These are phyloP conservation scores for Hypoxylon crocopeplum DNA, from an alignment of 495 filamentous ascomycete genomes.

Conservation along the genomic window DNA sequence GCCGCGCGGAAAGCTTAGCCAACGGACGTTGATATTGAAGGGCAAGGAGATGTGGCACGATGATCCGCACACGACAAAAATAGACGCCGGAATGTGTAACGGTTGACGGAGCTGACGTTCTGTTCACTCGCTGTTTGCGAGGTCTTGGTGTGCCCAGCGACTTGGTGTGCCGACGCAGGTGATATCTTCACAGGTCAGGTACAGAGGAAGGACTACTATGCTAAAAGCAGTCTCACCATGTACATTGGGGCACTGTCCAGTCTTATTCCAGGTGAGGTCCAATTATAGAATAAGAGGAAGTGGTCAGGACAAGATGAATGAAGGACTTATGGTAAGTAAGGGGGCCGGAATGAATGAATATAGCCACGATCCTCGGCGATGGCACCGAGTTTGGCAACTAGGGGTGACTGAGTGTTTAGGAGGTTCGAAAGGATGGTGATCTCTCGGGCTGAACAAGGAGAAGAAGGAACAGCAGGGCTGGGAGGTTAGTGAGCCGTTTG, in stretches of 20 bases:
- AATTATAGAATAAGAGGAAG: neutral
- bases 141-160: neutral
- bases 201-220: neutral
- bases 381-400: neutral
- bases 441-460: slow-evolving; percentile 10
- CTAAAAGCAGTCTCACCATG: slow-evolving; percentile 3
- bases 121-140: slow-evolving; percentile 3
- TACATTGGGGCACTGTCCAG: neutral
- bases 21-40: neutral
- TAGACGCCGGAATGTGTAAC: neutral
- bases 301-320: neutral
- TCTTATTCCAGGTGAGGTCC: neutral
- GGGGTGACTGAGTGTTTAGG: slow-evolving; percentile 3
- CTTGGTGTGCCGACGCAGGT: neutral
- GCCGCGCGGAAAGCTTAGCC: neutral
- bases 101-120: neutral
- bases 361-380: slow-evolving; percentile 6
- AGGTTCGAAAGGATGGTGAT: slow-evolving; percentile 3
- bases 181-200: neutral
- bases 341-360: slow-evolving; percentile 22
- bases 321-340: slow-evolving; percentile 19
- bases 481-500: slow-evolving; percentile 18
- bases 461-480: neutral
- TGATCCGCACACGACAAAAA: slow-evolving; percentile 18
- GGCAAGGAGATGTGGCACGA: slow-evolving; percentile 16